A percentile compares a stretch with the other conserved stretches of the same genome.
Conservation (phyloP, 2,329 filamentous ascomycete species). For the Pseudogymnoascus sp. region DNA sequence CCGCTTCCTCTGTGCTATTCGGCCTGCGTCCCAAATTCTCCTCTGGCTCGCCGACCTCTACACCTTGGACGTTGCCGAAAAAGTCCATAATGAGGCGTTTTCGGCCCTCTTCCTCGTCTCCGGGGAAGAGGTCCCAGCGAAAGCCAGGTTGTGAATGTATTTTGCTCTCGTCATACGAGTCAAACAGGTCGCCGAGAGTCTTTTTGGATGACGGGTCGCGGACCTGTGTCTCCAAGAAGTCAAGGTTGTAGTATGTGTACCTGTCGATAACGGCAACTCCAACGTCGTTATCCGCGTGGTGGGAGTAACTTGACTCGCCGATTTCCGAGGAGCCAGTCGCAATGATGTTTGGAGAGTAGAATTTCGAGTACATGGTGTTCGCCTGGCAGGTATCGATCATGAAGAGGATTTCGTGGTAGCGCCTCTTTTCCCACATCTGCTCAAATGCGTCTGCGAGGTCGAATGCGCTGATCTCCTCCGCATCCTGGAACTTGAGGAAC, state of each 20-base stretch:
- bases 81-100: constrained; percentile 87
- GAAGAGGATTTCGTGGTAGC: constrained; percentile 96
- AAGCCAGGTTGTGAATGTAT: constrained; percentile 91
- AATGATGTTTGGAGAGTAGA: constrained; percentile 97
- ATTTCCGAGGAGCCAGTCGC: constrained; percentile 94
- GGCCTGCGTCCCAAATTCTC: constrained; percentile 20
- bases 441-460: constrained; percentile 95
- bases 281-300: constrained; percentile 96
- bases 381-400: constrained; percentile 99
- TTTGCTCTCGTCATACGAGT: constrained; percentile 89
- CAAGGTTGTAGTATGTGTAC: constrained; percentile 97
- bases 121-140: constrained; percentile 88
- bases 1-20: constrained; percentile 41
- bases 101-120: constrained; percentile 68
- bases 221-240: constrained; percentile 88
- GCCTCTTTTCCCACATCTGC: constrained; percentile 99
- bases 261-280: constrained; percentile 97
- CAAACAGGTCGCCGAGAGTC: constrained; percentile 88
- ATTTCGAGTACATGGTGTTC: constrained; percentile 97
- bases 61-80: constrained; percentile 95
- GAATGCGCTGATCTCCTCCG: constrained; percentile 93
- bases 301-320: constrained; percentile 92
- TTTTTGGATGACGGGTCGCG: constrained; percentile 78
- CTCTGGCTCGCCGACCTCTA: constrained; percentile 61
- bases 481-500: constrained; percentile 97